phyloP scores from a whole-genome alignment of 2,329 filamentous ascomycete genomes.

The Scolecobasidium constrictum region DNA sequence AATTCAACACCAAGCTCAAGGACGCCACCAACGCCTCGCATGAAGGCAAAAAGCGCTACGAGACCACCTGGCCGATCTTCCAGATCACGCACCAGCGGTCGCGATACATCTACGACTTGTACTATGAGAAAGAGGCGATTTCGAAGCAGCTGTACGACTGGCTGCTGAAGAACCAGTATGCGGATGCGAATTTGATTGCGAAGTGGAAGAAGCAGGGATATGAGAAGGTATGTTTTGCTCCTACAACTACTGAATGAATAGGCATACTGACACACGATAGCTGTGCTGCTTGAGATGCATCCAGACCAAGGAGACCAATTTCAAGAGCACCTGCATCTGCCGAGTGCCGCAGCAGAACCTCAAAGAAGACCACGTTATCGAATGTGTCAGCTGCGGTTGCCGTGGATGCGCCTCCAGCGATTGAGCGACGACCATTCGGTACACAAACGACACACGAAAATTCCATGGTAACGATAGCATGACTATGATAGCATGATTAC shows the following conservation, averaged over 20 bases:
- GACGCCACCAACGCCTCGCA: conserved; percentile 84
- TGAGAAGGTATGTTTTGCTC: conserved; percentile 60
- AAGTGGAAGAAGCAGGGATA: conserved; percentile 99
- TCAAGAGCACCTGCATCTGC: conserved; percentile 94
- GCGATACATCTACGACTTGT: conserved; percentile 93
- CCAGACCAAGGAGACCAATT: conserved; percentile 99
- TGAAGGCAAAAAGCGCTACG: conserved; percentile 72
- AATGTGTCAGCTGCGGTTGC: conserved; percentile 94
- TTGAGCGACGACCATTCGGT: conserved; percentile 35
- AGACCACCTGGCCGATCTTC: conserved; percentile 94
- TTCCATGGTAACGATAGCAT: too few species aligned
- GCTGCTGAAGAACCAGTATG: conserved; percentile 92
- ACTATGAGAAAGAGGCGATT: conserved; percentile 96
- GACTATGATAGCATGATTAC: too few species aligned
- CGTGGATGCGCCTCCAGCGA: conserved; percentile 81
- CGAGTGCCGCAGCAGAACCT: conserved; percentile 82
- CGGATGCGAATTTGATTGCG: conserved; percentile 87
- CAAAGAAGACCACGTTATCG: conserved; percentile 80
- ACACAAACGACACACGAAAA: too few species aligned
- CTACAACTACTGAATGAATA: conserved; percentile 1
- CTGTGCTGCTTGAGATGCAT: conserved; percentile 92
- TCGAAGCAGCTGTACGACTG: conserved; percentile 87
- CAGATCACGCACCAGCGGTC: conserved; percentile 90
- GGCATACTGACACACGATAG: conserved; percentile 32
- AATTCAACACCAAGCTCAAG: conserved; percentile 87